Base-by-base conservation (phyloP, 2,329 filamentous ascomycete genomes). In the Sporothrix brasiliensis region DNA sequence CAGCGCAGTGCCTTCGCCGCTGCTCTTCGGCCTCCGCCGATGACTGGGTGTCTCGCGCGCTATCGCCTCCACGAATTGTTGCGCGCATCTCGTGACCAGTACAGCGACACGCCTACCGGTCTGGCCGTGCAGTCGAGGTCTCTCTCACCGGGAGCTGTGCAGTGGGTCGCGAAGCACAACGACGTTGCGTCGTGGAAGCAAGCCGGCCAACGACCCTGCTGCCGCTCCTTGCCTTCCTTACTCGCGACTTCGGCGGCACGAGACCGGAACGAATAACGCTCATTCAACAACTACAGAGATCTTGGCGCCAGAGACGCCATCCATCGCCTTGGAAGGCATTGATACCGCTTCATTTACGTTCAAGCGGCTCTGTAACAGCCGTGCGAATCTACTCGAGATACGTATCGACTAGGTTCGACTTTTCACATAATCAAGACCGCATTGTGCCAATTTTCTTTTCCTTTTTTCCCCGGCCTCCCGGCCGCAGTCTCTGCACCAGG, bases 91-190 rank as follows among this genome's bases (percentile, higher is more conserved):
- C 50, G 34, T 56, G 16, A 27, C 50, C 66, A 19, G 52, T 27
- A 14, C n/a, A 56, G 34, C 27, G 21, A 54, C 50, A 21, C 21
- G 66, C 66, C 66, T 6, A 49, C 66, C 66, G 52, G 50, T 68
- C 50, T 54, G 66, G 50, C 66, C 13, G 50, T n/a, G 66, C 50
- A 56, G 50, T 39, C 14, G 44, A 47, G n/a, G 63, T 34, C 47
- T 39, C 54, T 67, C 65, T 67, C 34, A 49, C 61, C 27, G 44
- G 44, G 47, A 44, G 24, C 27, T 34, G 61, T 39, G 44, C 39
- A 27, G 39, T 63, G 58, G 65, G 50, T 54, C 50, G n/a, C n/a
- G 49, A 67, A 54, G 24, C 61, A 67, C 65, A 67, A 19, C n/a
- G 34, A 27, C n/a, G n/a, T 54, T 27, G 50, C 53, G 47, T 67